Conservation (phyloP, 1,139 yeast genomes). For the Meyerozyma carpophila region DNA sequence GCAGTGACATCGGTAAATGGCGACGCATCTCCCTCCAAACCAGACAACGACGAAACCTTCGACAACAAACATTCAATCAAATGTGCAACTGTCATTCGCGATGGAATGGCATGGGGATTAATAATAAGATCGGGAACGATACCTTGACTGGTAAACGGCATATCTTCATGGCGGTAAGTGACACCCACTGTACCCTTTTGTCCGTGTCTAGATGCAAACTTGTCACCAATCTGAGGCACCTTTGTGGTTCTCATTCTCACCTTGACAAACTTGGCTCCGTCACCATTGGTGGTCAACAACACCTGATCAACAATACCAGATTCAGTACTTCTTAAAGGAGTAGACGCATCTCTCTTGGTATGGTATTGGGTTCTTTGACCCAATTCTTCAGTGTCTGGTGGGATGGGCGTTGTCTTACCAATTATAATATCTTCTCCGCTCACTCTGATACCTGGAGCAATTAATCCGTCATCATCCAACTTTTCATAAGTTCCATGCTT, state of each 20-base stretch:
- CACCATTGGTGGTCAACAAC: conserved; percentile 92
- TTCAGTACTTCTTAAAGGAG: conserved; percentile 94
- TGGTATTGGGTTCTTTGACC: conserved; percentile 98
- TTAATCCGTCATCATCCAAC: conserved; percentile 95
- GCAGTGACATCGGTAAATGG: conserved; percentile 98
- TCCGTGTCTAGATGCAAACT: conserved; percentile 98
- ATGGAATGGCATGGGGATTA: conserved; percentile 99
- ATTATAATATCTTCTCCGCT: conserved; percentile 98
- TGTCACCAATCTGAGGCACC: conserved; percentile 98
- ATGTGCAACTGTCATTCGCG: conserved; percentile 99
- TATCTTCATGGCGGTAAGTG: conserved; percentile 95
- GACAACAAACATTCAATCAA: conserved; percentile 95
- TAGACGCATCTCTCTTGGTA: conserved; percentile 97
- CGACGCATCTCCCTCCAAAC: conserved; percentile 98
- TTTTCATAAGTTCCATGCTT: conserved; percentile 98
- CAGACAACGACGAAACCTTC: conserved; percentile 91
- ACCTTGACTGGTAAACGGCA: conserved; percentile 98
- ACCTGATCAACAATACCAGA: conserved; percentile 99
- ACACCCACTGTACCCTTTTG: conserved; percentile 99
- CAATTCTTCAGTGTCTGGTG: conserved; percentile 95
- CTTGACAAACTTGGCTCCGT: conserved; percentile 94
- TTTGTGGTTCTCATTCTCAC: conserved; percentile 99
- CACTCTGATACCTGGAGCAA: conserved; percentile 97
- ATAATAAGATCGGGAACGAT: conserved; percentile 94
- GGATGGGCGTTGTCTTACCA: conserved; percentile 97